Percentiles rank a stretch among this genome's conserved stretches.
These are phyloP conservation scores for Fusarium piperis DNA, from an alignment of 2,329 filamentous ascomycete species.

Conservation along the genomic window DNA sequence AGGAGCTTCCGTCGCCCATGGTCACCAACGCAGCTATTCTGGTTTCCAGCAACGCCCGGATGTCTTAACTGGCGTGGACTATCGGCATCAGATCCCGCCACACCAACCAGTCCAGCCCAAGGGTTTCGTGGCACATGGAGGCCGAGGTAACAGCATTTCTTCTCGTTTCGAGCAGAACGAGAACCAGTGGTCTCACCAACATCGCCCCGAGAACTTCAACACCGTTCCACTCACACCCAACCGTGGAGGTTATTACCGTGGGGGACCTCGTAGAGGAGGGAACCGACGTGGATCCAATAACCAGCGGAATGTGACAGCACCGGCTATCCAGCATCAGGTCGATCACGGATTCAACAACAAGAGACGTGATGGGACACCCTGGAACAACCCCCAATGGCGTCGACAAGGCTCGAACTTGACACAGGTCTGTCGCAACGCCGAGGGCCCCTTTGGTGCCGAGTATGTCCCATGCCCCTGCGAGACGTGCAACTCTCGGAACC, in stretches of 20 bases:
- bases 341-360: constrained; percentile 12
- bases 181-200: constrained; percentile 19
- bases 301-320: constrained; percentile 34
- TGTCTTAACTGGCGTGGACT: constrained; percentile 1
- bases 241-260: constrained; percentile 25
- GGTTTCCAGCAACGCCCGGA: neutral
- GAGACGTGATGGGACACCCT: constrained; percentile 22
- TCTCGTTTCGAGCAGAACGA: constrained; percentile 17
- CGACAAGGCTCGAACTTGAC: constrained; percentile 17
- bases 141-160: constrained; percentile 9
- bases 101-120: constrained; percentile 7
- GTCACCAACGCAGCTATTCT: neutral
- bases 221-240: neutral
- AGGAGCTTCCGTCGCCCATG: neutral
- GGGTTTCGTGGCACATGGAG: neutral
- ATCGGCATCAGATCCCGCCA: constrained; percentile 8
- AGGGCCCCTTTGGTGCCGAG: constrained; percentile 11
- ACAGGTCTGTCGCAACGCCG: constrained; percentile 38
- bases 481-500: constrained; percentile 44
- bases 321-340: constrained; percentile 12
- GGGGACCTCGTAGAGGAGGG: constrained; percentile 13
- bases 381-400: constrained; percentile 29
- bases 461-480: constrained; percentile 46
- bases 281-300: constrained; percentile 30
- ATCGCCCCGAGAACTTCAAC: constrained; percentile 17